Conservation (phyloP, 306 rosid species). For the Parietaria judaica region DNA sequence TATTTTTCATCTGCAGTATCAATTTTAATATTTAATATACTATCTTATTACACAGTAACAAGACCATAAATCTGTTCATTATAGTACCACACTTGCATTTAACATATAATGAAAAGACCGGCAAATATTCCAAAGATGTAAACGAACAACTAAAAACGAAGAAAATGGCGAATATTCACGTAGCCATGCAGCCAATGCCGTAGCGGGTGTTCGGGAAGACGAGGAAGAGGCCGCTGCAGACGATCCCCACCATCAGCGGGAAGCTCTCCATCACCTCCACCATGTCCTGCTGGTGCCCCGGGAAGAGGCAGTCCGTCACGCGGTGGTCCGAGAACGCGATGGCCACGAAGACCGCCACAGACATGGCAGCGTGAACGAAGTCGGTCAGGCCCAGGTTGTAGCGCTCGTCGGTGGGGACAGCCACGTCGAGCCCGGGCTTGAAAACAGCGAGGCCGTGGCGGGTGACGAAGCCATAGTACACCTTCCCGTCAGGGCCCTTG, state of each 20-base stretch:
- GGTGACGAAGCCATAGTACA: slow-evolving; percentile 69
- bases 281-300: slow-evolving; percentile 54
- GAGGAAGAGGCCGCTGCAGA: slow-evolving; percentile 63
- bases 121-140: no score
- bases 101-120: no score
- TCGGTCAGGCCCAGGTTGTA: slow-evolving; percentile 36
- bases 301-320: slow-evolving; percentile 56
- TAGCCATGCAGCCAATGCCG: slow-evolving; percentile 67
- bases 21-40: no score
- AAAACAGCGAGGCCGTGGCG: slow-evolving; percentile 51
- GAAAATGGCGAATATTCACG: slow-evolving; percentile 9
- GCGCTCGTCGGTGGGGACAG: slow-evolving; percentile 41
- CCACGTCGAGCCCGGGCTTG: slow-evolving; percentile 38
- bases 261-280: slow-evolving; percentile 73
- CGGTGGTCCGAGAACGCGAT: slow-evolving; percentile 73
- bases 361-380: slow-evolving; percentile 69
- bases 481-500: slow-evolving; percentile 40
- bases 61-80: no score
- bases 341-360: slow-evolving; percentile 61
- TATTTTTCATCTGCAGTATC: no score
- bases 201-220: slow-evolving; percentile 55
- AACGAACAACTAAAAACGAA: no score
- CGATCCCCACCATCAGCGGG: slow-evolving; percentile 57
- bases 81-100: no score
- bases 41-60: no score